A percentile compares a stretch with the other conserved stretches of the same genome.
Conservation (phyloP, 2,329 filamentous ascomycete species). For the Paramyrothecium sp. region DNA sequence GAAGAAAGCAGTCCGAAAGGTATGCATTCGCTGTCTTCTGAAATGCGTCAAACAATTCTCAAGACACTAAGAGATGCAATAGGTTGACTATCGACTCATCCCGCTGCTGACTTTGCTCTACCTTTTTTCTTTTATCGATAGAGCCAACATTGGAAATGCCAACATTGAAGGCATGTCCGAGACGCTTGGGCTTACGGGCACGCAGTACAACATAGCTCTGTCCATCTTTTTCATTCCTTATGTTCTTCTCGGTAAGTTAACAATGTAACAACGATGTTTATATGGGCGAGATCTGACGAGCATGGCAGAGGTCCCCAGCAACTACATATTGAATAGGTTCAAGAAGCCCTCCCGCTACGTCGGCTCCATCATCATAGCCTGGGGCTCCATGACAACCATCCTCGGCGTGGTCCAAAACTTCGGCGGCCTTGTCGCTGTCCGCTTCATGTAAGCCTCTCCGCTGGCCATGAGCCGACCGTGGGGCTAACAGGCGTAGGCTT, state of each 20-base stretch:
- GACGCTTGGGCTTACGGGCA: constrained; percentile 46
- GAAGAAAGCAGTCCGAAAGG: constrained; percentile 12
- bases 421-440: constrained; percentile 40
- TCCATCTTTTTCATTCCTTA: constrained; percentile 59
- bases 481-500: not conserved
- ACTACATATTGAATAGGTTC: constrained; percentile 31
- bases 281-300: too few relatives aligned
- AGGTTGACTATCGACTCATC: constrained; percentile 16
- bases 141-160: constrained; percentile 20
- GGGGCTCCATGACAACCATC: constrained; percentile 41
- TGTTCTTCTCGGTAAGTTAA: constrained; percentile 28
- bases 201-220: constrained; percentile 49
- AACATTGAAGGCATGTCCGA: constrained; percentile 38
- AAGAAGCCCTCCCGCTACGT: constrained; percentile 30
- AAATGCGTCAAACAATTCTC: not conserved
- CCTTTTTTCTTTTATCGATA: constrained; percentile 14
- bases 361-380: constrained; percentile 31
- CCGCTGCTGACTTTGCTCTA: constrained; percentile 14
- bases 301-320: constrained; percentile 32
- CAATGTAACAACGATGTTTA: too few relatives aligned
- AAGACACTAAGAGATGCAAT: too few relatives aligned
- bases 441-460: constrained; percentile 29
- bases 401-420: constrained; percentile 46
- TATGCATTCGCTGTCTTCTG: not conserved
- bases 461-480: too few relatives aligned